phyloP scores from a whole-genome alignment of 225 moss, liverwort and hornwort species.

The Antitrichia curtipendula region DNA sequence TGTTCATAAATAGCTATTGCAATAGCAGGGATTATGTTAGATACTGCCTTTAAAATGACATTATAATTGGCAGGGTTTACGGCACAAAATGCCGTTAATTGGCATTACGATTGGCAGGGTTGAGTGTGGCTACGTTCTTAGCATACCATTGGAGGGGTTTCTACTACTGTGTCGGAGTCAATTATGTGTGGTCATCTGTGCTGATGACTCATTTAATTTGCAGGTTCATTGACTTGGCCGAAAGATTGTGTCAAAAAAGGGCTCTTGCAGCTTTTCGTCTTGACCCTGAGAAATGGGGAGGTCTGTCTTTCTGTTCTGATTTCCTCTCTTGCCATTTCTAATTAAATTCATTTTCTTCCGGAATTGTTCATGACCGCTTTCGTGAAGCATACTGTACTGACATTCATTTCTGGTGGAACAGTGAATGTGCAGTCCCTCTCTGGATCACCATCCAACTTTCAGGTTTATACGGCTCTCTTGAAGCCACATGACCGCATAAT shows the following conservation, averaged over 20 bases:
- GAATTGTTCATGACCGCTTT: neutral
- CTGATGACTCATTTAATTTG: neutral
- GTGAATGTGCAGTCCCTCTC: conserved; percentile 94
- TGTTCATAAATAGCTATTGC: neutral
- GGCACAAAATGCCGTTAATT: neutral
- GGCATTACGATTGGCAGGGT: neutral
- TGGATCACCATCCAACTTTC: conserved; percentile 92
- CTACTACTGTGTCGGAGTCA: neutral
- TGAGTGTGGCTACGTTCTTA: neutral
- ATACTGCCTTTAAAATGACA: neutral
- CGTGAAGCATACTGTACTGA: neutral
- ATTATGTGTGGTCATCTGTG: neutral
- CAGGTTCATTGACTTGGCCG: conserved; percentile 98
- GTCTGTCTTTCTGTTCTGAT: neutral
- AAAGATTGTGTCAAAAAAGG: conserved; percentile 76
- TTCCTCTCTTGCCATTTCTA: neutral
- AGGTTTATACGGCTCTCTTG: conserved; percentile 90
- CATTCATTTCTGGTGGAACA: neutral
- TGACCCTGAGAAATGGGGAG: conserved; percentile 97
- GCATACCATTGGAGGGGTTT: neutral
- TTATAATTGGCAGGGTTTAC: neutral
- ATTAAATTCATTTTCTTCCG: neutral
- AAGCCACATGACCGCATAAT: conserved; percentile 94
- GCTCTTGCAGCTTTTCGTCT: conserved; percentile 76
- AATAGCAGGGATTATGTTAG: neutral